Base-by-base conservation (phyloP, 2,329 filamentous ascomycete genomes). In the Coniochaeta pulveracea region DNA sequence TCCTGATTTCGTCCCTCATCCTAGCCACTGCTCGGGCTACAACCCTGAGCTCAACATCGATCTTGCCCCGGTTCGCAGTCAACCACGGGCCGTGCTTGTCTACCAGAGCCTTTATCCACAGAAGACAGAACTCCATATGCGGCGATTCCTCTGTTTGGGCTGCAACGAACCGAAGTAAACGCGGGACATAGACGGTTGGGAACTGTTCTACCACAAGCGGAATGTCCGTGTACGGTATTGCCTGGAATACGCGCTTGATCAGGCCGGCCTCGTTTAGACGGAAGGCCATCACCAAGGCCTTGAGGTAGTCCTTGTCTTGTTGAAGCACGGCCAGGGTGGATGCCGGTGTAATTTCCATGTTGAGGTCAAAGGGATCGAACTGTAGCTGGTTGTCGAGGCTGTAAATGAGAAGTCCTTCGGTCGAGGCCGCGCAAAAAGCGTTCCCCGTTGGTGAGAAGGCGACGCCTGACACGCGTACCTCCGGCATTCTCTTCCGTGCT, bases 201-300 rank as follows among this genome's bases (percentile, higher is more conserved):
- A 95, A 61, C 19, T 81, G 75, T 34, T 75, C 76, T 16, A 93
- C 83, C 1, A 93, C 77, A 7, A 93, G 72, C 1, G 72, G 51
- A 29, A 96, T 82, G 43, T 89, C 80, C 3, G 65, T 57, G 26
- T 80, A 66, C 1, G 91, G 88, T 16, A 89, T 80, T 3, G 75
- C 72, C 57, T 93, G 80, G 60, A 94, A 96, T 12, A 95, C 84
- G 34, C 77, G 76, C 46, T 82, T 81, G 40, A 95, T 76, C 29
- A 98, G 67, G 15, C 77, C 74, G 4, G 76, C 69, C 54, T 93
- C 85, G 58, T 94, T 95, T 37, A 98, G 76, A 5, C 93, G 81
- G 68, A 98, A 98, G 2, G 88, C 82, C 91, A 98, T 98, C 42
- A 95, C 78, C 5, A 98, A 64, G 1, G 91, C 89, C 58, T 91